phyloP scores from a whole-genome alignment of 1,284 basidiomycete genomes.

The Rhodofomes roseus region DNA sequence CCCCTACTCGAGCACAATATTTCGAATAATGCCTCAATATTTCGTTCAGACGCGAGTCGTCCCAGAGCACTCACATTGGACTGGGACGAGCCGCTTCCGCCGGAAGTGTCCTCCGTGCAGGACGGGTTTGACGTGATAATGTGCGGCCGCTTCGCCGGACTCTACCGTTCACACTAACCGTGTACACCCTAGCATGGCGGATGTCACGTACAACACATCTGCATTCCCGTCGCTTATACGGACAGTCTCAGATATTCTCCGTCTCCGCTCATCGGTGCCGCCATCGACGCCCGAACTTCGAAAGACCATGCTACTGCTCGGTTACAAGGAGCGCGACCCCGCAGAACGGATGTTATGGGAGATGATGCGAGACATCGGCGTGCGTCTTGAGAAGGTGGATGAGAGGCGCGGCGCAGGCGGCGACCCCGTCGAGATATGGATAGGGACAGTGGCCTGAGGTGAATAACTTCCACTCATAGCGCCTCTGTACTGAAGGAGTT shows the following conservation, averaged over 20 bases:
- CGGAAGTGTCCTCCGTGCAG: slow-evolving; percentile 33
- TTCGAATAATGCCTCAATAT: slow-evolving; percentile 40
- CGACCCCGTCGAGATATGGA: slow-evolving; percentile 72
- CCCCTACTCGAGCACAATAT: slow-evolving; percentile 75
- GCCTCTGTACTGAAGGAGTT: no score
- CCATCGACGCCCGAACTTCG: slow-evolving; percentile 8
- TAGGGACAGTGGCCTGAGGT: slow-evolving; percentile 24
- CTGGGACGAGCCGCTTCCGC: slow-evolving; percentile 66
- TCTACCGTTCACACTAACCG: neutral
- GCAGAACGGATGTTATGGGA: slow-evolving; percentile 74
- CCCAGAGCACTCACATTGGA: slow-evolving; percentile 56
- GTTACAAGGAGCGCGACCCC: slow-evolving; percentile 80
- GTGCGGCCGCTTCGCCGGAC: slow-evolving; percentile 32
- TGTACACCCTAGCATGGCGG: slow-evolving; percentile 66
- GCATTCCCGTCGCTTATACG: slow-evolving; percentile 70
- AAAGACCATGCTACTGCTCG: slow-evolving; percentile 58
- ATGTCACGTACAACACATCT: slow-evolving; percentile 85
- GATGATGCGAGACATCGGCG: slow-evolving; percentile 40
- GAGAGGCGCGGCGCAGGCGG: slow-evolving; percentile 52
- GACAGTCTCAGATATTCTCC: slow-evolving; percentile 48
- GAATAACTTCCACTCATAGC: no score
- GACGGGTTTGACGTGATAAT: slow-evolving; percentile 53
- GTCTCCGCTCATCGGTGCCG: slow-evolving; percentile 11
- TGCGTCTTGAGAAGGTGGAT: slow-evolving; percentile 54
- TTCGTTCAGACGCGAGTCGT: slow-evolving; percentile 19